A percentile compares a stretch with the other conserved stretches of the same genome.
These are phyloP conservation scores for Fomitopsis betulina DNA, from an alignment of 1,284 basidiomycete genomes.

Conservation along the genomic window DNA sequence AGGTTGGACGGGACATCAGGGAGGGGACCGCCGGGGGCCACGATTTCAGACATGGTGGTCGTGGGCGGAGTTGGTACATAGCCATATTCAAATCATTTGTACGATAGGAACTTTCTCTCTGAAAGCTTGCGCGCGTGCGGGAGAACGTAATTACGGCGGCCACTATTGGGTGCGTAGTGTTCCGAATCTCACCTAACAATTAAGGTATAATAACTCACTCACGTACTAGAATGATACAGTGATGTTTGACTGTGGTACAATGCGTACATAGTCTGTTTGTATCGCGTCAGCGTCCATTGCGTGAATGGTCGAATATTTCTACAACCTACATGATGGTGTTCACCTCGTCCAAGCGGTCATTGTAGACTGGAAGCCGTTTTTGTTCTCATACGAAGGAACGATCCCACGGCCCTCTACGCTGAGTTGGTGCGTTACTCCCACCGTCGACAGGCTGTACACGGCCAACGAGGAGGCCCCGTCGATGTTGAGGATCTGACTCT, in stretches of 20 bases:
- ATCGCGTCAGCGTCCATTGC: too few relatives aligned
- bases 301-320: too few relatives aligned
- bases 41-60: slow-evolving; percentile 7
- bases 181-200: too few relatives aligned
- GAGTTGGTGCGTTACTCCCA: slow-evolving; percentile 54
- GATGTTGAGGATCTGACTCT: slow-evolving; percentile 54
- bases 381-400: slow-evolving; percentile 39
- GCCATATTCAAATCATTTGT: too few relatives aligned
- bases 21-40: slow-evolving; percentile 30
- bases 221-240: too few relatives aligned
- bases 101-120: neutral
- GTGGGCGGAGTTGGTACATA: neutral
- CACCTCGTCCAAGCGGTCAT: slow-evolving; percentile 49
- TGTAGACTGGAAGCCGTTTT: slow-evolving; percentile 59
- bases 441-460: slow-evolving; percentile 61
- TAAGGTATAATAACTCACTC: too few relatives aligned
- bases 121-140: too few relatives aligned
- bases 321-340: neutral
- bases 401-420: slow-evolving; percentile 48
- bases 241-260: too few relatives aligned
- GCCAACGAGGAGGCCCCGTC: slow-evolving; percentile 47
- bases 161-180: too few relatives aligned
- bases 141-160: too few relatives aligned
- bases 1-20: slow-evolving; percentile 64
- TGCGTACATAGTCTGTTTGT: too few relatives aligned